A percentile compares a stretch with the other conserved stretches of the same genome.
Conservation (phyloP, 2,329 filamentous ascomycete genomes). For the Hypoxylon sp. region DNA sequence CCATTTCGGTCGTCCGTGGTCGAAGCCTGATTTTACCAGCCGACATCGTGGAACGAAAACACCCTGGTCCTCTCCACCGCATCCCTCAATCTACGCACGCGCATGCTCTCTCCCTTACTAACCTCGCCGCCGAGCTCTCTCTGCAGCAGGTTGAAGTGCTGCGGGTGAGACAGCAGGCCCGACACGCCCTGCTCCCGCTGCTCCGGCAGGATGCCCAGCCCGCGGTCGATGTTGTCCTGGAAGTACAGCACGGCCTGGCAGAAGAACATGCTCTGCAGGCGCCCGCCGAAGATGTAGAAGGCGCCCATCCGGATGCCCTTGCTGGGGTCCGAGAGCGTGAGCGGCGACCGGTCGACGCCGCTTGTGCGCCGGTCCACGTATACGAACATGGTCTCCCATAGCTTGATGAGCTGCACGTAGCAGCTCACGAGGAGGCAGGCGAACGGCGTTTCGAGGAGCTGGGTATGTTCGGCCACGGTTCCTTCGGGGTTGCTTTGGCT, state of each 20-base stretch:
- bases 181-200: conserved; percentile 13
- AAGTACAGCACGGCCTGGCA: conserved; percentile 39
- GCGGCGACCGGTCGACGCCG: conserved; percentile 14
- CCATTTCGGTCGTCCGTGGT: background rate
- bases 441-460: conserved; percentile 29
- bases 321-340: conserved; percentile 24
- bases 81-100: conserved; percentile 22
- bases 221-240: conserved; percentile 40
- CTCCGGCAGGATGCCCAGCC: conserved; percentile 35
- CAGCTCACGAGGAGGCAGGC: conserved; percentile 39
- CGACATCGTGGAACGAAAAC: conserved; percentile 13
- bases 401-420: conserved; percentile 38
- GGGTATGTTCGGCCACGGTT: background rate
- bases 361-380: conserved; percentile 24
- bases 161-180: conserved; percentile 28
- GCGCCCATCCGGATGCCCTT: conserved; percentile 39
- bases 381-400: conserved; percentile 39
- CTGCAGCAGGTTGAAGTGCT: conserved; percentile 35
- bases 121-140: conserved; percentile 26
- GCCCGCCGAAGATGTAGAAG: conserved; percentile 39
- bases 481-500: background rate
- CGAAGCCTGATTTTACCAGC: conserved; percentile 13
- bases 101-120: conserved; percentile 10
- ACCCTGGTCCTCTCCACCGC: conserved; percentile 32
- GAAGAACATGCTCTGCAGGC: conserved; percentile 38